Evolutionary conservation across 2,329 filamentous ascomycete species (phyloP), one percentile per base, ranked within the genome.

Genomic region (Xylaria sp.): DNA sequence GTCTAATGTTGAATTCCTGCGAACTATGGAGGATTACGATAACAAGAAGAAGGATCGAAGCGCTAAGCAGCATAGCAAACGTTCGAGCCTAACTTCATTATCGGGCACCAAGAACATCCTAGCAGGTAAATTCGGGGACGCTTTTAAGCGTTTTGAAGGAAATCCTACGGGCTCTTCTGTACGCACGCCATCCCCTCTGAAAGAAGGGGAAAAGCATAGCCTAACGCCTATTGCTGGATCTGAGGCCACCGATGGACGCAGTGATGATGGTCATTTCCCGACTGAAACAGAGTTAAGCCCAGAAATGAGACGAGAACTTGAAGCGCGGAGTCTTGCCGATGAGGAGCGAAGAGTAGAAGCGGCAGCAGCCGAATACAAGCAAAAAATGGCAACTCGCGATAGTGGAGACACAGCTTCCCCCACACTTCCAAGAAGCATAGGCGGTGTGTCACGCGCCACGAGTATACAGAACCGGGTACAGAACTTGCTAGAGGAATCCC

Each of bases 401-500:
- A 74, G 76, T 1, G 77, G 78, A 34, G 81, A 79, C 50, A 78
- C 41, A 46, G 61, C 34, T 25, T 23, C 81, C 7, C 79, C 78
- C 20, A 82, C 81, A 18, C 80, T 80, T 63, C 87, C 85, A 64
- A 88, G 84, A 79, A 86, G 81, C 75, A 86, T 86, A 76, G 87
- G 84, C n/a, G 84, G 85, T 56, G 80, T 87, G 3, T 88, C 88
- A 15, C 85, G 90, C 48, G 93, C 94, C 20, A 87, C 90, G n/a
- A 92, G 91, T 30, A 99, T 99, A 74, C 94, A 98, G 78, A 94
- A 93, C 76, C 91, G 95, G 71, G 93, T 99, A 63, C 93, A 97
- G 81, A 93, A 89, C 58, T 83, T 98, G 58, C 83, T 99, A 18
- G 90, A 90, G 68, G 94, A 97, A 75, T 93, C 91, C 46, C 88